These are phyloP conservation scores for Rhodotorula diobovata DNA, from an alignment of 768 basidiomycete genomes.

Conservation along the genomic window DNA sequence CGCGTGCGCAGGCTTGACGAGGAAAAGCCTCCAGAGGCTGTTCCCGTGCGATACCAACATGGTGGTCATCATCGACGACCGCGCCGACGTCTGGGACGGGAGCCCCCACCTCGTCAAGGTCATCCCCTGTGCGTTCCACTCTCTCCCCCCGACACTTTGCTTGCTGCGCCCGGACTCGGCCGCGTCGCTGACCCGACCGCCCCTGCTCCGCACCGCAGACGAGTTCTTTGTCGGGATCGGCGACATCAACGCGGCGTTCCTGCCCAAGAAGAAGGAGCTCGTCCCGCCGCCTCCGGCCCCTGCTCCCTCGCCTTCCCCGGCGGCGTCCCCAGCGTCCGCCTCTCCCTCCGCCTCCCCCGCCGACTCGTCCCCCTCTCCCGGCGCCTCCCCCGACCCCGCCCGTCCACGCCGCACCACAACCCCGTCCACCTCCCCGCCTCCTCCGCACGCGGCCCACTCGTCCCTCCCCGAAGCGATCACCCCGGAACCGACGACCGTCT, in stretches of 20 bases:
- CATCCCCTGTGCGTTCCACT: slow-evolving; percentile 70
- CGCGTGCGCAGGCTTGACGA: slow-evolving; percentile 78
- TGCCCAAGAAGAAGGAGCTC: slow-evolving; percentile 61
- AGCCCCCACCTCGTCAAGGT: slow-evolving; percentile 95
- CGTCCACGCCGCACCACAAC: slow-evolving; percentile 13
- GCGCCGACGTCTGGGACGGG: slow-evolving; percentile 98
- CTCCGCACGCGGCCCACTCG: not conserved
- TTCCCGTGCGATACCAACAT: slow-evolving; percentile 97
- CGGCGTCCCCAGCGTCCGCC: slow-evolving; percentile 47
- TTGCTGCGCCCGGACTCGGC: too few relatives aligned
- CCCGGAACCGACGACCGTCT: slow-evolving; percentile 10
- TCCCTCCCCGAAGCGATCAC: not conserved
- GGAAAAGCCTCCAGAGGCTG: slow-evolving; percentile 82
- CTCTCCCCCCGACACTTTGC: not conserved
- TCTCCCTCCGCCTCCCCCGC: not conserved
- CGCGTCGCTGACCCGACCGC: too few relatives aligned
- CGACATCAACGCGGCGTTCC: slow-evolving; percentile 92
- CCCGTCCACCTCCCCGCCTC: slow-evolving; percentile 24
- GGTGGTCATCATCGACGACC: slow-evolving; percentile 98
- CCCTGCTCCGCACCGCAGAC: slow-evolving; percentile 56
- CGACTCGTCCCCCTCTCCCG: not conserved
- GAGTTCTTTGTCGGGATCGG: slow-evolving; percentile 98
- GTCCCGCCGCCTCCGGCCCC: slow-evolving; percentile 53
- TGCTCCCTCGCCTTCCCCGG: not conserved
- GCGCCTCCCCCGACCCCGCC: not conserved